Evolutionary conservation across 805 yeast species (phyloP).

Genomic region (Metschnikowia borealis): DNA sequence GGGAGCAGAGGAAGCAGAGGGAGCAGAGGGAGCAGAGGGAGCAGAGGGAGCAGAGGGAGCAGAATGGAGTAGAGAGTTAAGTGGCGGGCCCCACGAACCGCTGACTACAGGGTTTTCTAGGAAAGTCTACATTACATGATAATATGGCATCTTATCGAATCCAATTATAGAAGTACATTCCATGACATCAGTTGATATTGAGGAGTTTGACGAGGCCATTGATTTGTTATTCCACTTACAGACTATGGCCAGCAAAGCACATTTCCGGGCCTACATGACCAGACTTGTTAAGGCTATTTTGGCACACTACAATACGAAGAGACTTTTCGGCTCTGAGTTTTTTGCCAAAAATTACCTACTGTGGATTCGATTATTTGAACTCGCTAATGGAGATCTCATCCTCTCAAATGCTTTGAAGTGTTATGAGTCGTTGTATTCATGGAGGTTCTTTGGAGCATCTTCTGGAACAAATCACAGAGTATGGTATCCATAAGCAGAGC

Average conservation of each 20-base stretch:
- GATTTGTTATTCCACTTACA: conserved; percentile 8
- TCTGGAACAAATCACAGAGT: background rate
- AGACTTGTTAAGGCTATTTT: conserved; percentile 27
- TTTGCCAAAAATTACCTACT: conserved; percentile 25
- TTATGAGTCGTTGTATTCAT: conserved; percentile 38
- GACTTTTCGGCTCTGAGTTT: conserved; percentile 21
- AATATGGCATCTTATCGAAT: too few species aligned
- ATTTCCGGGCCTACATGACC: conserved; percentile 19
- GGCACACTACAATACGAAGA: conserved; percentile 19
- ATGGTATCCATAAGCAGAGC: too few species aligned
- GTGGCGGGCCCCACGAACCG: too few species aligned
- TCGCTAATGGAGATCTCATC: conserved; percentile 30
- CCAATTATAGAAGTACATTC: too few species aligned
- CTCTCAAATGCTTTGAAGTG: conserved; percentile 29
- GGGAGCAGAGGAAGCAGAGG: too few species aligned
- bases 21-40: too few species aligned
- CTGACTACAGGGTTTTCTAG: too few species aligned
- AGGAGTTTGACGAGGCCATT: conserved; percentile 12
- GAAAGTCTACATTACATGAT: too few species aligned
- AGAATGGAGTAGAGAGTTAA: too few species aligned
- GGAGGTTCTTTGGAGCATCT: conserved; percentile 29
- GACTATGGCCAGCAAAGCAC: conserved; percentile 4
- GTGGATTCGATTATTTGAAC: conserved; percentile 32
- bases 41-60: too few species aligned
- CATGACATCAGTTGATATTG: conserved; percentile 12